phyloP scores from a whole-genome alignment of 768 basidiomycete genomes.

The Amanita pseudoporphyria region DNA sequence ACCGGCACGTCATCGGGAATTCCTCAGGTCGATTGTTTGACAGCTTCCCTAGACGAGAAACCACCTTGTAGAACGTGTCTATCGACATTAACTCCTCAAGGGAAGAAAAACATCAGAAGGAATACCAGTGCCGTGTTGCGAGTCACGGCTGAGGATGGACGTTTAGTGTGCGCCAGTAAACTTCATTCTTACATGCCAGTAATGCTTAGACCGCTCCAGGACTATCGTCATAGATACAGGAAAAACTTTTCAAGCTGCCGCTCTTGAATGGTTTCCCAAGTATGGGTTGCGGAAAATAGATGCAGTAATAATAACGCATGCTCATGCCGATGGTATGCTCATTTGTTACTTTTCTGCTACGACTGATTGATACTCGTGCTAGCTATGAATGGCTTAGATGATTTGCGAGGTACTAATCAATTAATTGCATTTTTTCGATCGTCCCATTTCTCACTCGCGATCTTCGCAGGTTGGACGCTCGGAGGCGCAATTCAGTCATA shows the following conservation, averaged over 20 bases:
- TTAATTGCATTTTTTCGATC: not conserved
- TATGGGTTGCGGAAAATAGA: conserved; percentile 54
- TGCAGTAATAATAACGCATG: conserved; percentile 72
- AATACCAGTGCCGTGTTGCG: conserved; percentile 73
- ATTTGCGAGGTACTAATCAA: conserved; percentile 52
- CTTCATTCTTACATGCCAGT: not conserved
- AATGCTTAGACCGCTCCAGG: conserved; percentile 23
- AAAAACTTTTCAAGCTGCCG: conserved; percentile 64
- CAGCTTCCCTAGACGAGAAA: conserved; percentile 41
- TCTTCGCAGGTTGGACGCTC: conserved; percentile 61
- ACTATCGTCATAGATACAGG: conserved; percentile 80
- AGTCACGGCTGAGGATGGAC: conserved; percentile 29
- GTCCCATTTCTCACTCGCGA: conserved; percentile 1
- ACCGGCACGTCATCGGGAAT: conserved; percentile 74
- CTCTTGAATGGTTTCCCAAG: conserved; percentile 47
- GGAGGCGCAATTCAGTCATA: conserved; percentile 50
- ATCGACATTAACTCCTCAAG: conserved; percentile 56
- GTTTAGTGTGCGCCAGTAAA: conserved; percentile 34
- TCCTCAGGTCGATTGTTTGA: conserved; percentile 67
- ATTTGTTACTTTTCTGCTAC: conserved; percentile 1
- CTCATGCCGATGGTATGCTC: conserved; percentile 65
- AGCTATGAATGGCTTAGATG: conserved; percentile 89
- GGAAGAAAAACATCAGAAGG: conserved; percentile 75
- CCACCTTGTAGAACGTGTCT: conserved; percentile 53
- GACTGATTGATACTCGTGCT: not conserved